phyloP scores from a whole-genome alignment of 192 early-diverging fungal genomes.

The Coemansia sp. region DNA sequence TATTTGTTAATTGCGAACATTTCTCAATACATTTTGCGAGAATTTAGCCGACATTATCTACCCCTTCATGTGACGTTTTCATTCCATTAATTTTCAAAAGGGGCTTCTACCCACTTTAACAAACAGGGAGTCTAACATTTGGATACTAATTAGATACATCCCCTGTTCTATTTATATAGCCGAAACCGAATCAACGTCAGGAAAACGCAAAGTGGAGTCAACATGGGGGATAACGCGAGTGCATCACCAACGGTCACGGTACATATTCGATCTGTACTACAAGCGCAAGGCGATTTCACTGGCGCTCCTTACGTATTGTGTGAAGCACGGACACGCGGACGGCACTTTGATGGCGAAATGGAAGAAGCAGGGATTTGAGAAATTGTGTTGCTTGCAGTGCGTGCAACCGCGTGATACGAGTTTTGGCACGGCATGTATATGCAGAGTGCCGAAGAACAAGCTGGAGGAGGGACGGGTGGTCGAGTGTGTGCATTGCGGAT shows the following conservation, averaged over 20 bases:
- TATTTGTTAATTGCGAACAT: constrained; percentile 36
- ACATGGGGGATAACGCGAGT: constrained; percentile 93
- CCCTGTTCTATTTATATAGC: constrained; percentile 55
- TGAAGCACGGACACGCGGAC: constrained; percentile 92
- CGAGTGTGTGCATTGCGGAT: constrained; percentile 95
- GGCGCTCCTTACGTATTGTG: constrained; percentile 89
- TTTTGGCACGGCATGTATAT: constrained; percentile 96
- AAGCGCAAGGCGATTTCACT: constrained; percentile 91
- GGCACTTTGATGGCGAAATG: constrained; percentile 95
- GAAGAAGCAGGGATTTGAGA: constrained; percentile 97
- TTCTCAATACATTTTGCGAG: constrained; percentile 11
- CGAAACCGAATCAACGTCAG: constrained; percentile 92
- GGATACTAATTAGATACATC: neutral
- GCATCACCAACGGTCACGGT: constrained; percentile 96
- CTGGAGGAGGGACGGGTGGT: constrained; percentile 87
- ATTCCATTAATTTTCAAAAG: neutral
- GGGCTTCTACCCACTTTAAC: no score
- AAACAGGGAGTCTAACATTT: neutral
- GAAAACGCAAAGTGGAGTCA: constrained; percentile 90
- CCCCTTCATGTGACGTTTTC: neutral
- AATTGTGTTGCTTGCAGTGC: constrained; percentile 94
- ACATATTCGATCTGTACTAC: constrained; percentile 96
- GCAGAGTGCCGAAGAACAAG: constrained; percentile 90
- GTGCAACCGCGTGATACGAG: constrained; percentile 97
- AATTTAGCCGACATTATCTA: constrained; percentile 2